Conservation (phyloP, 345 rosid species). For the Kandelia obovata region DNA sequence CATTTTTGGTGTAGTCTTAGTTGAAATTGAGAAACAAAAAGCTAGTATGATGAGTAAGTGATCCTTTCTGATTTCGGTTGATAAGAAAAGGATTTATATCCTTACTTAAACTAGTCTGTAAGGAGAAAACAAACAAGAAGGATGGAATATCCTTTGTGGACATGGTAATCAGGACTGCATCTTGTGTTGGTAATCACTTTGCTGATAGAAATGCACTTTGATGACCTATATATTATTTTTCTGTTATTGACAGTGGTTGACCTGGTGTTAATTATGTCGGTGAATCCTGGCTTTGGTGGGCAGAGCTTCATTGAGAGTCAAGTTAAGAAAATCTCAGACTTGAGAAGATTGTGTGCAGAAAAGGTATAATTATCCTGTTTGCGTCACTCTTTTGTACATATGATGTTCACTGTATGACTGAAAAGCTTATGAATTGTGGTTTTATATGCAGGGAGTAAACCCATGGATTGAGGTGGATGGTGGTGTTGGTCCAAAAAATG, state of each 20-base stretch:
- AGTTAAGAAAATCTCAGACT: conserved; percentile 89
- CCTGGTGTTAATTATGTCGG: conserved; percentile 96
- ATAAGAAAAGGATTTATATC: too few relatives aligned
- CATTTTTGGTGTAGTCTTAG: too few relatives aligned
- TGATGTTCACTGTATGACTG: neutral
- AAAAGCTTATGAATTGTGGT: conserved; percentile 4
- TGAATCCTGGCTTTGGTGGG: conserved; percentile 98
- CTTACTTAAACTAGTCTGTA: too few relatives aligned
- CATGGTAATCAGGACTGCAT: too few relatives aligned
- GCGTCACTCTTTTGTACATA: neutral
- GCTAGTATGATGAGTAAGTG: too few relatives aligned
- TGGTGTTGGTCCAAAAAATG: conserved; percentile 93
- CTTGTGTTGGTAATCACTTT: neutral
- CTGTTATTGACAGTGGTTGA: conserved; percentile 60
- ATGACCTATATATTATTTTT: neutral
- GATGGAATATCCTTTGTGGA: too few relatives aligned
- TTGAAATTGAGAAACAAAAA: too few relatives aligned
- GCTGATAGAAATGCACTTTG: conserved; percentile 2
- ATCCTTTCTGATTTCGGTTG: too few relatives aligned
- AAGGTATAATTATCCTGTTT: conserved; percentile 42
- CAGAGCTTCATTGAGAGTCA: conserved; percentile 99
- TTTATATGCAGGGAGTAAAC: conserved; percentile 64
- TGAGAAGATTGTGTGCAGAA: conserved; percentile 82
- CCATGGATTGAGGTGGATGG: conserved; percentile 99
- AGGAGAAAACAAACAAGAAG: too few relatives aligned